Percentiles rank a stretch among this genome's conserved stretches.
Evolutionary conservation across 2,329 filamentous ascomycete species (phyloP).

Genomic region (Cryphonectria nitschkei): DNA sequence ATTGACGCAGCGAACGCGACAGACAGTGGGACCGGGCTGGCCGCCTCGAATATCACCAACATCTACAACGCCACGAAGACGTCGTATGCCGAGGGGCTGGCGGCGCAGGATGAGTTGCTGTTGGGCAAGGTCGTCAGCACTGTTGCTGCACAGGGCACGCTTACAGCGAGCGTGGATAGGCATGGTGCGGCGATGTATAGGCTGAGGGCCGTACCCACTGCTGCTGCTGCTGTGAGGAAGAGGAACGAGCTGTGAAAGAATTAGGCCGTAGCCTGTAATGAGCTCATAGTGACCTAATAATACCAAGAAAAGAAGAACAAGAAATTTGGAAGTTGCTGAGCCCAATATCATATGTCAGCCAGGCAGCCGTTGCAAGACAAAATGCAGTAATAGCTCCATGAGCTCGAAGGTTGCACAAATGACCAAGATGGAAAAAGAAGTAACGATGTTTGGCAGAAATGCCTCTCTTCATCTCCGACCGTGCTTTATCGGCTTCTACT

Average conservation of each 20-base stretch:
- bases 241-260: conserved; percentile 46
- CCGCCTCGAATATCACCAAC: conserved; percentile 11
- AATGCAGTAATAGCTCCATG: neutral
- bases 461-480: neutral
- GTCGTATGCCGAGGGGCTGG: conserved; percentile 52
- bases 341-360: neutral
- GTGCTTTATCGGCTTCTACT: conserved; percentile 9
- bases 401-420: neutral
- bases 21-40: conserved; percentile 37
- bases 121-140: conserved; percentile 50
- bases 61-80: conserved; percentile 53
- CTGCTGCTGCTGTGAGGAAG: conserved; percentile 36
- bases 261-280: neutral
- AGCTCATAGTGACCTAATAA: neutral
- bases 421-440: neutral
- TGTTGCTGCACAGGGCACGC: conserved; percentile 46
- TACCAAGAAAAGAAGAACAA: neutral
- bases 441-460: neutral
- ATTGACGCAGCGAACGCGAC: conserved; percentile 44
- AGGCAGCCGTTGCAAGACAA: neutral
- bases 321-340: neutral
- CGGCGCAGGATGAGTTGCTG: conserved; percentile 45
- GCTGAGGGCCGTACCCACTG: conserved; percentile 41
- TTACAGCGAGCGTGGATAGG: conserved; percentile 48
- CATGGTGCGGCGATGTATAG: conserved; percentile 57